Percentiles rank a stretch among this genome's conserved stretches.
Evolutionary conservation across 1,284 basidiomycete genomes (phyloP).

Genomic region (Chalciporus piperatoides): DNA sequence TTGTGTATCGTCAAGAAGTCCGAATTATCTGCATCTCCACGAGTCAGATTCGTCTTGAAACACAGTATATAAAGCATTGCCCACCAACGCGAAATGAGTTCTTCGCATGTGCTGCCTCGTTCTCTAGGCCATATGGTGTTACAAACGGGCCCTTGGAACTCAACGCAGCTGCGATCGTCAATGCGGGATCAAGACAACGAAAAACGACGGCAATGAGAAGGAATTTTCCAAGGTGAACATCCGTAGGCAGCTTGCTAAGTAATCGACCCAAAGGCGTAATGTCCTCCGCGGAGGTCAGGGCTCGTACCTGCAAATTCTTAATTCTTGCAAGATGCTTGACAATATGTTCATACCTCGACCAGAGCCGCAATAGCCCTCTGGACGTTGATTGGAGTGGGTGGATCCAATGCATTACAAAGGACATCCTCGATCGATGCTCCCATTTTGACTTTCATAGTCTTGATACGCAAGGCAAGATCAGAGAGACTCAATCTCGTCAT

Average conservation of each 20-base stretch:
- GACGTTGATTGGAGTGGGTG: slow-evolving; percentile 84
- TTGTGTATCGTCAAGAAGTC: slow-evolving; percentile 95
- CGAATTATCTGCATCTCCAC: slow-evolving; percentile 68
- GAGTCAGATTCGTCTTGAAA: not conserved
- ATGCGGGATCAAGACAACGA: slow-evolving; percentile 89
- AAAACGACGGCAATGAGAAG: slow-evolving; percentile 84
- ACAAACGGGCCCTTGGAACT: slow-evolving; percentile 95
- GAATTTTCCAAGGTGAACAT: slow-evolving; percentile 97
- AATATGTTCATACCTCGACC: slow-evolving; percentile 66
- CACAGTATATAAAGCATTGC: slow-evolving; percentile 21
- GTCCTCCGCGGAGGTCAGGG: slow-evolving; percentile 82
- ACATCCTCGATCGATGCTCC: slow-evolving; percentile 90
- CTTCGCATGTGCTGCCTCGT: slow-evolving; percentile 86
- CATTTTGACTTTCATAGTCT: slow-evolving; percentile 92
- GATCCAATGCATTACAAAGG: slow-evolving; percentile 84
- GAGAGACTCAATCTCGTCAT: slow-evolving; percentile 95
- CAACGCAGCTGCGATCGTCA: slow-evolving; percentile 92
- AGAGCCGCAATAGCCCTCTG: slow-evolving; percentile 89
- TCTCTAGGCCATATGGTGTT: slow-evolving; percentile 84
- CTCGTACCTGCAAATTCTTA: slow-evolving; percentile 58
- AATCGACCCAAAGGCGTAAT: slow-evolving; percentile 95
- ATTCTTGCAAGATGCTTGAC: not conserved
- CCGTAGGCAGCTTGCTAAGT: slow-evolving; percentile 90
- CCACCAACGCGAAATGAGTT: slow-evolving; percentile 72
- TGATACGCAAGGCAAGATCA: slow-evolving; percentile 92